These are phyloP conservation scores for Andrographis paniculata DNA, from an alignment of 305 asterid genomes.

Conservation along the genomic window DNA sequence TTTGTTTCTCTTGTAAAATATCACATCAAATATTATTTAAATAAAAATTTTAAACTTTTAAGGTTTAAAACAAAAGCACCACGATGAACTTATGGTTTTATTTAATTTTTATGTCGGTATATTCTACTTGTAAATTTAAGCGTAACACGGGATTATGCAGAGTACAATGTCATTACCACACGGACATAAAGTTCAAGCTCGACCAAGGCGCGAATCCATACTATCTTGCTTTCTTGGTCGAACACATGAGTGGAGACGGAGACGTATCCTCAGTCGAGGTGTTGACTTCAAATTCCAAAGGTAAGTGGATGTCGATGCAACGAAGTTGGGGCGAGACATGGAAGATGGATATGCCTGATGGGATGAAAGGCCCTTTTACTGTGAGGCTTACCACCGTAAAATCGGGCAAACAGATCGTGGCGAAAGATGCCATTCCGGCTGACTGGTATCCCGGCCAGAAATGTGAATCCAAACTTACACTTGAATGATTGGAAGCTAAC, in stretches of 20 bases:
- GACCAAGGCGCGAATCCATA: constrained; percentile 20
- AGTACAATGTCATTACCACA: constrained; percentile 8
- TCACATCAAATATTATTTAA: no score
- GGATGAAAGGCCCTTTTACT: not conserved
- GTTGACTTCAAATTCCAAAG: not conserved
- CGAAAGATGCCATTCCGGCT: not conserved
- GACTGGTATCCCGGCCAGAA: no score
- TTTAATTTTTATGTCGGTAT: not conserved
- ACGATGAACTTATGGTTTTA: no score
- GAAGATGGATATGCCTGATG: not conserved
- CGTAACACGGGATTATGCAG: constrained; percentile 1
- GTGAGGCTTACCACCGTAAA: not conserved
- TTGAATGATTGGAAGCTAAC: no score
- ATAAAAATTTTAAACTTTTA: no score
- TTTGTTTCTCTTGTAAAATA: no score
- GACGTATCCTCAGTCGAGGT: constrained; percentile 12
- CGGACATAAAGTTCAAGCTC: constrained; percentile 14
- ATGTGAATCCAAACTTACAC: no score
- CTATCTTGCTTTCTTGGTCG: constrained; percentile 19
- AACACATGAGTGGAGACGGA: constrained; percentile 17
- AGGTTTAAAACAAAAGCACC: no score
- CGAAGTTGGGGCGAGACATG: constrained; percentile 21
- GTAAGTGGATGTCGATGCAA: constrained; percentile 10
- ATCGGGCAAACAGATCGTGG: not conserved
- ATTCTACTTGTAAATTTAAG: not conserved